phyloP scores from a whole-genome alignment of 768 basidiomycete species.

The Amanita rubescens region DNA sequence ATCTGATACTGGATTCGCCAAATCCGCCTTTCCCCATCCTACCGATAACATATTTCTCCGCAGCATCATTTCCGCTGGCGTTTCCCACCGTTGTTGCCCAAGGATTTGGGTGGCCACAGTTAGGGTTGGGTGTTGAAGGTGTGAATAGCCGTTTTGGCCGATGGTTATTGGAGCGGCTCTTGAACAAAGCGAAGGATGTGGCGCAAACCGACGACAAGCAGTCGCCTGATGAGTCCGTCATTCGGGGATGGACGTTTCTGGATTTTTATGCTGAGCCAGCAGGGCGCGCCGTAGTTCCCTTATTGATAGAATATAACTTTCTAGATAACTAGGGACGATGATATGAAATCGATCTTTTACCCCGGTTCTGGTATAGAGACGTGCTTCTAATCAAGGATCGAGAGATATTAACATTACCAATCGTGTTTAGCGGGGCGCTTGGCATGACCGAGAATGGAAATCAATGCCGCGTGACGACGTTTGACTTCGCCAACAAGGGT shows the following conservation, averaged over 20 bases:
- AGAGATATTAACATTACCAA: too few species aligned
- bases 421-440: too few species aligned
- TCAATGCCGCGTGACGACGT: too few species aligned
- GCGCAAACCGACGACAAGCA: background rate
- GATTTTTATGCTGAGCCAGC: constrained; percentile 67
- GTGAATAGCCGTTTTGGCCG: constrained; percentile 68
- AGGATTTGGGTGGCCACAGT: constrained; percentile 77
- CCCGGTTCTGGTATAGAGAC: too few species aligned
- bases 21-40: constrained; percentile 35
- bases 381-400: too few species aligned
- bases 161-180: constrained; percentile 61
- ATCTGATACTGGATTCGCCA: constrained; percentile 34
- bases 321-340: constrained; percentile 19
- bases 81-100: constrained; percentile 69
- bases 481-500: too few species aligned
- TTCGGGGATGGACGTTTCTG: constrained; percentile 72
- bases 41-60: constrained; percentile 77
- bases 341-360: too few species aligned
- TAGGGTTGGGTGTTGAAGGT: constrained; percentile 78
- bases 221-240: constrained; percentile 27
- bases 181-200: constrained; percentile 10
- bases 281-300: constrained; percentile 41
- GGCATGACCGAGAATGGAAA: background rate
- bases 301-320: constrained; percentile 77
- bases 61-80: constrained; percentile 73